Evolutionary conservation across 768 basidiomycete species (phyloP).

Genomic region (Tulasnella sp.): DNA sequence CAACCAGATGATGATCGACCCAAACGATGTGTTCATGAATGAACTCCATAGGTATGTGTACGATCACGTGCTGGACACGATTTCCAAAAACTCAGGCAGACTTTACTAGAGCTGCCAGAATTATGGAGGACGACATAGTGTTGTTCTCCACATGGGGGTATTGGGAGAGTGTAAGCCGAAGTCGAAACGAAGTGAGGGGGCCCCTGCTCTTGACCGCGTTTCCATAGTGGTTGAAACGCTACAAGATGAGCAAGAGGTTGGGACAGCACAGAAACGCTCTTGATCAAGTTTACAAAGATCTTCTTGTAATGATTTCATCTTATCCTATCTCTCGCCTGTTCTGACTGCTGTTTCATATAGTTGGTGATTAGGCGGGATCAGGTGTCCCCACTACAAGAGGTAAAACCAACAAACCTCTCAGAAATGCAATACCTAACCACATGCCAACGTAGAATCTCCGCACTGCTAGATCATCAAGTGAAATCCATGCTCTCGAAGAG

Average conservation of each 20-base stretch:
- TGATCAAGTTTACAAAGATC: not conserved
- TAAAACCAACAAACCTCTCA: not conserved
- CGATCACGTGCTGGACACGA: not conserved
- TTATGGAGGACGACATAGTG: not conserved
- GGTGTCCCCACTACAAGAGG: not conserved
- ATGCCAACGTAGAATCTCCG: not conserved
- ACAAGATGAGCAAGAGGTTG: not conserved
- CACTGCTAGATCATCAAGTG: not conserved
- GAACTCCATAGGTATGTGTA: not conserved
- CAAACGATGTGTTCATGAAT: not conserved
- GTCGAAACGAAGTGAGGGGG: not conserved
- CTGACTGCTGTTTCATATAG: not conserved
- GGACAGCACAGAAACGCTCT: not conserved
- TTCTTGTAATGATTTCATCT: not conserved
- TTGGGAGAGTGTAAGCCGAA: not conserved
- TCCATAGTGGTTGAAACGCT: not conserved
- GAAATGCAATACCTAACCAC: too few relatives aligned
- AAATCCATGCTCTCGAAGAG: not conserved
- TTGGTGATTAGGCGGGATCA: not conserved
- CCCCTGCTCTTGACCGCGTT: not conserved
- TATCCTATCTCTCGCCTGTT: not conserved
- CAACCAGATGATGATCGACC: not conserved
- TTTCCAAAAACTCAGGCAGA: not conserved
- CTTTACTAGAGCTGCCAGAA: not conserved
- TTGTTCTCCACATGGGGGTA: not conserved